A percentile compares a stretch with the other conserved stretches of the same genome.
Evolutionary conservation across 352 stramenopile species (phyloP).

Genomic region (Pythium insidiosum): DNA sequence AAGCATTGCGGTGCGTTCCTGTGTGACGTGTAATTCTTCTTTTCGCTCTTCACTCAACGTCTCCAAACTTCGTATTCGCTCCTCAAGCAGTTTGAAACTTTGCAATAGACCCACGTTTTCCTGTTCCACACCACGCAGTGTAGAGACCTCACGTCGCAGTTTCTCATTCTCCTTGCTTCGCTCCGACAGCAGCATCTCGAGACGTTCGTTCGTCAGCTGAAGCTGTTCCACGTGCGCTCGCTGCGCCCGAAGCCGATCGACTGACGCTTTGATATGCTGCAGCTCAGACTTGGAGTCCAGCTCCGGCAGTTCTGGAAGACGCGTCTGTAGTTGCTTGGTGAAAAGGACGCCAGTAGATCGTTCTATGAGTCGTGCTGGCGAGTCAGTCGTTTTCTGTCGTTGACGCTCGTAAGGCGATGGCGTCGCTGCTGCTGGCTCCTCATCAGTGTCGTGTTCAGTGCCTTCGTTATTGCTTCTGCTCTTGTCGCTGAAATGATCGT

Average conservation of each 20-base stretch:
- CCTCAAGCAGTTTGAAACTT: constrained; percentile 46
- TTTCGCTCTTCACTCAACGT: constrained; percentile 15
- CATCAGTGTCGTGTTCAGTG: neutral
- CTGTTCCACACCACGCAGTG: constrained; percentile 30
- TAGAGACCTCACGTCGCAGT: constrained; percentile 27
- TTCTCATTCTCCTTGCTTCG: constrained; percentile 33
- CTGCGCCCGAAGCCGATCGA: constrained; percentile 37
- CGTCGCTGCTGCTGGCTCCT: no score
- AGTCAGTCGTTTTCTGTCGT: no score
- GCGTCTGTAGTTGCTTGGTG: no score
- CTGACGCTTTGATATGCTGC: constrained; percentile 44
- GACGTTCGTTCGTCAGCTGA: constrained; percentile 24
- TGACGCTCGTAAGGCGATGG: no score
- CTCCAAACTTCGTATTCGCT: constrained; percentile 34
- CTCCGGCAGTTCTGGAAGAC: no score
- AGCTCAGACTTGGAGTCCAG: no score
- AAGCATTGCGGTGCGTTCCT: constrained; percentile 1
- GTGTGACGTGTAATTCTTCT: constrained; percentile 2
- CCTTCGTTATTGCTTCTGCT: constrained; percentile 1
- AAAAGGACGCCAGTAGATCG: no score
- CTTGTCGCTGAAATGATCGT: neutral
- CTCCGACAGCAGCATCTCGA: constrained; percentile 23
- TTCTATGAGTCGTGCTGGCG: neutral
- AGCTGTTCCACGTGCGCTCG: constrained; percentile 48
- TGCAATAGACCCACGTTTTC: constrained; percentile 50